Evolutionary conservation across 306 rosid species (phyloP).

Genomic region (Vachellia pachyceras): DNA sequence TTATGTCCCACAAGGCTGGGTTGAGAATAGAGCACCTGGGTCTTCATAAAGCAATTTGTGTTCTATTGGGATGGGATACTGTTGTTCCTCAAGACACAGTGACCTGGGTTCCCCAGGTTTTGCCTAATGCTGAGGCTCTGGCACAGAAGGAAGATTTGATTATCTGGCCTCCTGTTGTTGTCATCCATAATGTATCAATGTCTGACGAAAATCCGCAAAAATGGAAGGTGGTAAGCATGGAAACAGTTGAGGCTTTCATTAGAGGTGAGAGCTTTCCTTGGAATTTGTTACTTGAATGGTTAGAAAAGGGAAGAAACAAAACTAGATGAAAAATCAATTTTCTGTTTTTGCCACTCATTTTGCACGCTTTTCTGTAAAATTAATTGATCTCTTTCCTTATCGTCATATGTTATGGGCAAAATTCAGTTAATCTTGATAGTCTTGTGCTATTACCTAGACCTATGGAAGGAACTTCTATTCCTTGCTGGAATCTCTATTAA

Average conservation of each 20-base stretch:
- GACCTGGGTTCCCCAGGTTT: conserved; percentile 84
- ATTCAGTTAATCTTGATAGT: conserved; percentile 28
- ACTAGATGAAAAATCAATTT: neutral
- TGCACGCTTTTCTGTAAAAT: neutral
- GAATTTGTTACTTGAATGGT: neutral
- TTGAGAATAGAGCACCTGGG: conserved; percentile 81
- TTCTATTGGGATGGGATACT: conserved; percentile 92
- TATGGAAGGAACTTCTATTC: neutral
- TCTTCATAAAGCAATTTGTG: conserved; percentile 89
- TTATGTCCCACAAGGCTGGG: conserved; percentile 89
- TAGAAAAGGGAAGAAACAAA: neutral
- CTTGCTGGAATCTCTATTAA: conserved; percentile 15
- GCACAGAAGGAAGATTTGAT: conserved; percentile 94
- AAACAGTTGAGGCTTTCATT: conserved; percentile 77
- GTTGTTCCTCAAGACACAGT: conserved; percentile 69
- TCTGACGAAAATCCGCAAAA: conserved; percentile 67
- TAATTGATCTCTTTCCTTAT: neutral
- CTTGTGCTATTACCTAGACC: neutral
- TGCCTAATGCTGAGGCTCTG: conserved; percentile 68
- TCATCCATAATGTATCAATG: conserved; percentile 81
- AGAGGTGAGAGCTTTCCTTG: conserved; percentile 74
- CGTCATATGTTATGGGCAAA: neutral
- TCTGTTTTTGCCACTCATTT: neutral
- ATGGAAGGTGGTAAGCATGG: conserved; percentile 82
- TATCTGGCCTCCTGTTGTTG: conserved; percentile 86